Percentiles rank a stretch among this genome's conserved stretches.
phyloP scores from a whole-genome alignment of 192 early-diverging fungal species.

The Chytriomyces confervae region DNA sequence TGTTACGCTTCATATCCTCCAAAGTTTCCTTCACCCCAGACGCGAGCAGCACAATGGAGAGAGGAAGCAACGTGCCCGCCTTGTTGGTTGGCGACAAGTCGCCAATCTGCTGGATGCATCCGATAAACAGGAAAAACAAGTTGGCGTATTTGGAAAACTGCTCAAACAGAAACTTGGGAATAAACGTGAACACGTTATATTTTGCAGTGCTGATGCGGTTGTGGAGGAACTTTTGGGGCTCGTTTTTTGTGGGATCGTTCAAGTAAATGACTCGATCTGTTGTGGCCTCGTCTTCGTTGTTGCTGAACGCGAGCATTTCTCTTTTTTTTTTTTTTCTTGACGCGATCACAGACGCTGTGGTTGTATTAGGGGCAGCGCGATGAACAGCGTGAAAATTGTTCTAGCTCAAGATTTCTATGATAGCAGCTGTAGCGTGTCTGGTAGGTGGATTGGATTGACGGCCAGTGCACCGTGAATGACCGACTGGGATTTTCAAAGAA shows the following conservation, averaged over 20 bases:
- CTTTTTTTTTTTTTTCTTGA: too few relatives aligned
- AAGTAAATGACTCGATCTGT: constrained; percentile 83
- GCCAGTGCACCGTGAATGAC: too few relatives aligned
- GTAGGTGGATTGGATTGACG: too few relatives aligned
- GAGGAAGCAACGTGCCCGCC: constrained; percentile 83
- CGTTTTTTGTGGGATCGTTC: constrained; percentile 82
- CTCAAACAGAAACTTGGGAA: constrained; percentile 94
- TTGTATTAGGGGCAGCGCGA: too few relatives aligned
- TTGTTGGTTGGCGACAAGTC: constrained; percentile 92
- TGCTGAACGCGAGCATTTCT: constrained; percentile 4
- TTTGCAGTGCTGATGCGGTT: constrained; percentile 96
- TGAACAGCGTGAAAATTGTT: too few relatives aligned
- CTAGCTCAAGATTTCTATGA: too few relatives aligned
- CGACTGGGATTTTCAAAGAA: too few relatives aligned
- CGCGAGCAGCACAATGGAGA: constrained; percentile 83
- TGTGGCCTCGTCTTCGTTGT: constrained; percentile 51
- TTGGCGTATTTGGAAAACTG: constrained; percentile 99
- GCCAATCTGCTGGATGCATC: constrained; percentile 95
- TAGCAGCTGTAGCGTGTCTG: too few relatives aligned
- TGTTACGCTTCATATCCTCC: constrained; percentile 73
- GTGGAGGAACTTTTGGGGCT: constrained; percentile 80
- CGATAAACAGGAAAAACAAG: constrained; percentile 98
- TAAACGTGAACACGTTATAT: constrained; percentile 91
- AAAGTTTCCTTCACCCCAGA: constrained; percentile 94
- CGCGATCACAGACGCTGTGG: too few relatives aligned